Evolutionary conservation across 2,329 filamentous ascomycete genomes (phyloP).

Genomic region (Sporothrix pseudoabietina): DNA sequence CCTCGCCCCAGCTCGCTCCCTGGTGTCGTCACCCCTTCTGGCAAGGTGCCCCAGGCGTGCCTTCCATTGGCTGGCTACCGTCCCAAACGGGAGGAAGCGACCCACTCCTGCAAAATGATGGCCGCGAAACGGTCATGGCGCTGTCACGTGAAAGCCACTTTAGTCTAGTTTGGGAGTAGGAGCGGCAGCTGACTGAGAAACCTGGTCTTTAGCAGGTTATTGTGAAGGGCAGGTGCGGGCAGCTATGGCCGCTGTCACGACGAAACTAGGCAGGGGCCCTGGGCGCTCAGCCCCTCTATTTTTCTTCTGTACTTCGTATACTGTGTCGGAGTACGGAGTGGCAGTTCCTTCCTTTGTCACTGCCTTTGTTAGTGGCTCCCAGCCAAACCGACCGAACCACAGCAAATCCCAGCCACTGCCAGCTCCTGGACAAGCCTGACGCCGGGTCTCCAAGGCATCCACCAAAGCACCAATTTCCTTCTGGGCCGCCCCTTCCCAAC

Average conservation of each 20-base stretch:
- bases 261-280: conserved; percentile 12
- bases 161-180: not conserved
- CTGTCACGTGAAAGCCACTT: conserved; percentile 12
- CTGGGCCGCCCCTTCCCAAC: conserved; percentile 23
- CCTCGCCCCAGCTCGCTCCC: not conserved
- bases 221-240: conserved; percentile 6
- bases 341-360: not conserved
- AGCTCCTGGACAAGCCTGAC: not conserved
- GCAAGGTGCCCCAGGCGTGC: not conserved
- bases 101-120: not conserved
- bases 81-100: conserved; percentile 7
- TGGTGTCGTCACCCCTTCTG: conserved; percentile 27
- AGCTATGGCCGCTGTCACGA: conserved; percentile 12
- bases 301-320: not conserved
- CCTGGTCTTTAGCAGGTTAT: not conserved
- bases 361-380: not conserved
- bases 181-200: conserved; percentile 24
- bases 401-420: conserved; percentile 4
- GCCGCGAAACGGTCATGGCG: not conserved
- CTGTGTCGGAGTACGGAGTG: too few species aligned
- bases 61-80: conserved; percentile 9
- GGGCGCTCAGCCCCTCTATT: conserved; percentile 19
- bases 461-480: conserved; percentile 20
- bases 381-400: not conserved
- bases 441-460: conserved; percentile 25